Evolutionary conservation across 257 asterid species (phyloP).

Genomic region (Scutellaria galericulata): DNA sequence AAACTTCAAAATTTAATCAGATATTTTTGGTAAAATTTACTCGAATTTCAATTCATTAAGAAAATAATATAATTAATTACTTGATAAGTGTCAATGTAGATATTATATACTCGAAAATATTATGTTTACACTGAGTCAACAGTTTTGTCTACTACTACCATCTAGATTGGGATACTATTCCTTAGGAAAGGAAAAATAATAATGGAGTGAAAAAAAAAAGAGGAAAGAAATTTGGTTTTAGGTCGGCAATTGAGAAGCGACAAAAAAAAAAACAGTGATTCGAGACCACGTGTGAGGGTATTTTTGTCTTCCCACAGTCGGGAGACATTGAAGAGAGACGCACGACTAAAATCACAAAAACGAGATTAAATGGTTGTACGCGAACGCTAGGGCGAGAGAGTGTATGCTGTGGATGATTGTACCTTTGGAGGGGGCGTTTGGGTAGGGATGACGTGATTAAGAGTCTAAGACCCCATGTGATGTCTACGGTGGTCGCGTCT

Average conservation of each 20-base stretch:
- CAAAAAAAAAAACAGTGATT: constrained; percentile 5
- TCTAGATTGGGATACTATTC: constrained; percentile 4
- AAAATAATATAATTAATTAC: background rate
- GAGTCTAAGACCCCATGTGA: constrained; percentile 1
- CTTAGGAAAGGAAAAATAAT: constrained; percentile 2
- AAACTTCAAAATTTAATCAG: background rate
- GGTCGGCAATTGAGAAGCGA: constrained; percentile 24
- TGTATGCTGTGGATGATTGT: constrained; percentile 41
- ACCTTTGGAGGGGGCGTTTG: constrained; percentile 15
- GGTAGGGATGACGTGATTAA: constrained; percentile 22
- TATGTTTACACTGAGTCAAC: no score
- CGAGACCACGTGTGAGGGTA: constrained; percentile 34
- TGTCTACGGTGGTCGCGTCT: constrained; percentile 36
- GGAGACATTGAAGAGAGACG: constrained; percentile 13
- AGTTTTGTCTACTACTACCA: background rate
- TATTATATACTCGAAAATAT: no score
- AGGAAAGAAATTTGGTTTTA: constrained; percentile 30
- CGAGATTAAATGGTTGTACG: constrained; percentile 25
- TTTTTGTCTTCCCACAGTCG: constrained; percentile 27
- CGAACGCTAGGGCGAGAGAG: constrained; percentile 23
- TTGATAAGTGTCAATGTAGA: no score
- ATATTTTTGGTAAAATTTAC: constrained; percentile 1
- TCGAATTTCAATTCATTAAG: background rate
- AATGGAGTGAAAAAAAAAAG: background rate
- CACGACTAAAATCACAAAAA: constrained; percentile 27